Percentiles rank a stretch among this genome's conserved stretches.
Conservation (phyloP, 352 stramenopile species). For the Poterioochromonas sp. region DNA sequence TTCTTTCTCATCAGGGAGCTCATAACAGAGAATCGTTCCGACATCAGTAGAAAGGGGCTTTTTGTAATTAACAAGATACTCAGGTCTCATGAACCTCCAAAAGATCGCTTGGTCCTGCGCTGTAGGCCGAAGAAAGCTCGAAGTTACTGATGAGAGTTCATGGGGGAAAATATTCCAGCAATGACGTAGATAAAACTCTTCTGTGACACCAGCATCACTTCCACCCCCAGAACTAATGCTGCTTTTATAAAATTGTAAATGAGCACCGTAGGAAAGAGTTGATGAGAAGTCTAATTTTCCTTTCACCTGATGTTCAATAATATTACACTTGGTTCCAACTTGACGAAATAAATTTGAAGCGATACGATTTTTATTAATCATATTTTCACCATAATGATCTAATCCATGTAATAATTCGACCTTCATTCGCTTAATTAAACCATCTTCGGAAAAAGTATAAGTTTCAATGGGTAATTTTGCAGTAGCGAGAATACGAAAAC, state of each 20-base stretch:
- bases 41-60: constrained; percentile 61
- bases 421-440: constrained; percentile 46
- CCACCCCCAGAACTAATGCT: neutral
- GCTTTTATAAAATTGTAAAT: constrained; percentile 23
- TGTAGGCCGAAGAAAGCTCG: constrained; percentile 60
- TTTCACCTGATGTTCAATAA: constrained; percentile 66
- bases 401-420: constrained; percentile 72
- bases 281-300: constrained; percentile 72
- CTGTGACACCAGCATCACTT: too few relatives aligned
- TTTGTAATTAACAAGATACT: too few relatives aligned
- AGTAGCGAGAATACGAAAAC: constrained; percentile 67
- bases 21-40: constrained; percentile 62
- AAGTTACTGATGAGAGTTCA: constrained; percentile 67
- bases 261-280: neutral
- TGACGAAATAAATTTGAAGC: constrained; percentile 54
- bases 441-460: constrained; percentile 55
- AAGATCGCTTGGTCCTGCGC: constrained; percentile 74
- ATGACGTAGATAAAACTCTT: constrained; percentile 59
- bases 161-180: constrained; percentile 71
- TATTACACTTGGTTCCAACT: constrained; percentile 60
- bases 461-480: constrained; percentile 70
- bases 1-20: constrained; percentile 62
- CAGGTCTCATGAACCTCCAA: constrained; percentile 75
- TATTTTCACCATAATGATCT: constrained; percentile 63
- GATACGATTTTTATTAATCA: constrained; percentile 51